Conservation (phyloP, 495 filamentous ascomycete species). For the Xylaria palmicola region DNA sequence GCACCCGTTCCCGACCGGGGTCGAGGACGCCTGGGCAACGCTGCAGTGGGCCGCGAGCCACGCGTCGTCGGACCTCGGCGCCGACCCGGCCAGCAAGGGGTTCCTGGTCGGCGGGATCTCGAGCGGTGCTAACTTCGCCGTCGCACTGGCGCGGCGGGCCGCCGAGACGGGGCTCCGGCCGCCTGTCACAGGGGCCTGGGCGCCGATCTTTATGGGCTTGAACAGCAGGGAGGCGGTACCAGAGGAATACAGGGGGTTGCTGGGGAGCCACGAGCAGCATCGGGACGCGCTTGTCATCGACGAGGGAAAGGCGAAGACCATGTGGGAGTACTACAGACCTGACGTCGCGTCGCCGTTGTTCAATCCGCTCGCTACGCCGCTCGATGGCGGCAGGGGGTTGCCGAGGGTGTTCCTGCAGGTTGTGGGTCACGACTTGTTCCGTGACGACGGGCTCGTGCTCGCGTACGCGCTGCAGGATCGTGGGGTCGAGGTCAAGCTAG, state of each 20-base stretch:
- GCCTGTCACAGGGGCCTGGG: background rate
- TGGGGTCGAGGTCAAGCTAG: background rate
- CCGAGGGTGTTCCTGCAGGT: background rate
- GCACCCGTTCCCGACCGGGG: slow-evolving; percentile 20
- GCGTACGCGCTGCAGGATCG: background rate
- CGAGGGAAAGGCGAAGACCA: background rate
- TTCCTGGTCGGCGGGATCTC: background rate
- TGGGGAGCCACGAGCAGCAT: background rate
- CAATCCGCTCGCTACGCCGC: background rate
- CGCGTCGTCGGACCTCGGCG: slow-evolving; percentile 20
- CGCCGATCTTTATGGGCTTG: background rate
- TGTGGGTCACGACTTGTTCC: background rate
- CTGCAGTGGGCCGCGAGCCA: slow-evolving; percentile 21
- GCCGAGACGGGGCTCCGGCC: background rate
- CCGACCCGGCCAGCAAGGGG: background rate
- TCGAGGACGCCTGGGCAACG: slow-evolving; percentile 22
- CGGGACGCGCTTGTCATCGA: background rate
- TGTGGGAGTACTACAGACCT: background rate
- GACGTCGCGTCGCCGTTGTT: background rate
- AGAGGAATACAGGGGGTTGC: background rate
- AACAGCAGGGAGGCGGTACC: background rate
- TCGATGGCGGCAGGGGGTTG: background rate
- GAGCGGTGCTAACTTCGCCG: background rate
- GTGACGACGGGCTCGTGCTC: background rate
- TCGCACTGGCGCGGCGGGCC: background rate